Evolutionary conservation across 148 eudicot species (phyloP).

Genomic region (Rhododendron ovatum): DNA sequence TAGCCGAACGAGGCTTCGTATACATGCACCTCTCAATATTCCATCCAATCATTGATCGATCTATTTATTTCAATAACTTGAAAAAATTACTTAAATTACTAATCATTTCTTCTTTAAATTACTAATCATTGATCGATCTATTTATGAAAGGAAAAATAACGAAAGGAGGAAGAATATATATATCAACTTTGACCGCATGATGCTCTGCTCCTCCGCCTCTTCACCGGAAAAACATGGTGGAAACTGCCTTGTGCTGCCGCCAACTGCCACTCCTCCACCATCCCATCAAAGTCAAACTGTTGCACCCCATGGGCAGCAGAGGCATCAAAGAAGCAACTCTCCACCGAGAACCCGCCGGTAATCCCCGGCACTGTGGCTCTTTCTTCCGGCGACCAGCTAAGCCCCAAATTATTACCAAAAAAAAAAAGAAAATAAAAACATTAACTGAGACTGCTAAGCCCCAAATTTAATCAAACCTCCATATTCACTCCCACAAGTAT

Average conservation of each 20-base stretch:
- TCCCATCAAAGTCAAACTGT: slow-evolving; percentile 31
- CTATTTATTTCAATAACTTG: background rate
- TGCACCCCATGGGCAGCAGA: slow-evolving; percentile 8
- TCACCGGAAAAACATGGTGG: background rate
- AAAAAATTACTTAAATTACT: background rate
- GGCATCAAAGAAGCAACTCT: slow-evolving; percentile 30
- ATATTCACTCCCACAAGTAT: too few species aligned
- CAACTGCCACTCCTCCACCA: slow-evolving; percentile 46
- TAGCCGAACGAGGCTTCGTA: too few species aligned
- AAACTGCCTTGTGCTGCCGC: slow-evolving; percentile 1
- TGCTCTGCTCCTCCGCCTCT: slow-evolving; percentile 8
- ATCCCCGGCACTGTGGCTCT: slow-evolving; percentile 32
- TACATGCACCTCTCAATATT: too few species aligned
- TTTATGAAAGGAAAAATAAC: background rate
- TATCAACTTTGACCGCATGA: background rate
- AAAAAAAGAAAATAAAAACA: background rate
- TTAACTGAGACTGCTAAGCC: too few species aligned
- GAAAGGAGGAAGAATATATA: background rate
- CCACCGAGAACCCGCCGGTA: slow-evolving; percentile 17
- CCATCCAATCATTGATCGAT: too few species aligned
- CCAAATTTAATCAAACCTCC: too few species aligned
- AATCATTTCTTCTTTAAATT: background rate
- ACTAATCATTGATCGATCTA: background rate
- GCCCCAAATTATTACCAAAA: too few species aligned
- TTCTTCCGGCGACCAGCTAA: slow-evolving; percentile 59